Evolutionary conservation across 257 asterid genomes (phyloP).

Genomic region (Plantago major): DNA sequence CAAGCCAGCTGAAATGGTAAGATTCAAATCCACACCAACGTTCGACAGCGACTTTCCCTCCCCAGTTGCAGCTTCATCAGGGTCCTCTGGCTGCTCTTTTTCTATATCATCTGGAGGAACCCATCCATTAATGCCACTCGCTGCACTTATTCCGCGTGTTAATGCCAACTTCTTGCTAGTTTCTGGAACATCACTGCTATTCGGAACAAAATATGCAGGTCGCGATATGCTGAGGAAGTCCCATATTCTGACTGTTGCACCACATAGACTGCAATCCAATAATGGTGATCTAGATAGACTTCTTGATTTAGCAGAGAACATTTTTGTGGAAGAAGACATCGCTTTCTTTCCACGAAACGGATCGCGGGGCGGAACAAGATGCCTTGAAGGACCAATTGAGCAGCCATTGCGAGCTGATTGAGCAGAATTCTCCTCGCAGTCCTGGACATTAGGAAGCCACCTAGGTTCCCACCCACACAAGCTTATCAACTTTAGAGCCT

Average conservation of each 20-base stretch:
- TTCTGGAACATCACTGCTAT: constrained; percentile 68
- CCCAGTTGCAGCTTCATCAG: constrained; percentile 80
- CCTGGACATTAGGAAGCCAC: constrained; percentile 99
- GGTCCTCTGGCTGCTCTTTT: constrained; percentile 77
- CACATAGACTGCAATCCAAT: constrained; percentile 97
- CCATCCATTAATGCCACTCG: constrained; percentile 97
- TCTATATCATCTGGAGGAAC: constrained; percentile 68
- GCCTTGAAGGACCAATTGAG: constrained; percentile 75
- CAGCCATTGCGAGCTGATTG: constrained; percentile 89
- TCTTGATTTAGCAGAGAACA: constrained; percentile 52
- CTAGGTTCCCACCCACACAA: constrained; percentile 99
- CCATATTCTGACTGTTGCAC: constrained; percentile 92
- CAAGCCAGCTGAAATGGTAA: constrained; percentile 75
- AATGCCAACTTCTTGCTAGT: constrained; percentile 80
- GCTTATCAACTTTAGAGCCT: constrained; percentile 96
- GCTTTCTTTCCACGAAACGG: constrained; percentile 80
- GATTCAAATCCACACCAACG: constrained; percentile 78
- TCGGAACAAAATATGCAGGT: constrained; percentile 75
- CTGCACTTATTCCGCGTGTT: constrained; percentile 97
- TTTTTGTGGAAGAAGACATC: constrained; percentile 59
- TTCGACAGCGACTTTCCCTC: constrained; percentile 85
- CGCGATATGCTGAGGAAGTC: constrained; percentile 81
- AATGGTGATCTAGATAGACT: constrained; percentile 78
- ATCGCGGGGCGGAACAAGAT: constrained; percentile 64
- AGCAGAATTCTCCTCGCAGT: constrained; percentile 97